Evolutionary conservation across 2,329 filamentous ascomycete genomes (phyloP).

Genomic region (Bipolaris cookei): DNA sequence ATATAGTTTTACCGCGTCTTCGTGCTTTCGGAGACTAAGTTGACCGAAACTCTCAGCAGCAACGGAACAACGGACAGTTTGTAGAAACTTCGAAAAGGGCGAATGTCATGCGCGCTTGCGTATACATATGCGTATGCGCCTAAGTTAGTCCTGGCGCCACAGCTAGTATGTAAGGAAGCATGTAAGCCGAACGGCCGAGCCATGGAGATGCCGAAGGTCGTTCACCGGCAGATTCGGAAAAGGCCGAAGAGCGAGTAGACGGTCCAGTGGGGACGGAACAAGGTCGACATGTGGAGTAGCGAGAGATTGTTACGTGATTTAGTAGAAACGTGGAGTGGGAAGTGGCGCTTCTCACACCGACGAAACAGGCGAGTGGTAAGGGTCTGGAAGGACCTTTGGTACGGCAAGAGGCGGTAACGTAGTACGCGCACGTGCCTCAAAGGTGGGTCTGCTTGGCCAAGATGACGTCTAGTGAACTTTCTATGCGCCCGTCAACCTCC

Average conservation of each 20-base stretch:
- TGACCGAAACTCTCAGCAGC: background rate
- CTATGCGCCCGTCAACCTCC: constrained; percentile 12
- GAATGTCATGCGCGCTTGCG: constrained; percentile 1
- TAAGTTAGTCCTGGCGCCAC: constrained; percentile 5
- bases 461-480: constrained; percentile 28
- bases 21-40: constrained; percentile 9
- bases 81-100: constrained; percentile 7
- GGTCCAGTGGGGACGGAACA: constrained; percentile 11
- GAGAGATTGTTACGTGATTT: constrained; percentile 2
- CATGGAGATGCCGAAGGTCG: constrained; percentile 14
- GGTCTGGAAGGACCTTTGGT: constrained; percentile 14
- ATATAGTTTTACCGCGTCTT: constrained; percentile 9
- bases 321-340: constrained; percentile 11
- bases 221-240: constrained; percentile 21
- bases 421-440: constrained; percentile 13
- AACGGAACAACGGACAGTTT: constrained; percentile 13
- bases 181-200: constrained; percentile 17
- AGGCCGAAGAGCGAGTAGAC: constrained; percentile 13
- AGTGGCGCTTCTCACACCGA: constrained; percentile 43
- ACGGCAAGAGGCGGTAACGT: constrained; percentile 39
- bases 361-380: constrained; percentile 16
- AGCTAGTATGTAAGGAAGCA: background rate
- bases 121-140: background rate
- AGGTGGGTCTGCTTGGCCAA: constrained; percentile 16
- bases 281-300: constrained; percentile 13